phyloP scores from a whole-genome alignment of 129 eudicot genomes.

The Saussurea involucrata region DNA sequence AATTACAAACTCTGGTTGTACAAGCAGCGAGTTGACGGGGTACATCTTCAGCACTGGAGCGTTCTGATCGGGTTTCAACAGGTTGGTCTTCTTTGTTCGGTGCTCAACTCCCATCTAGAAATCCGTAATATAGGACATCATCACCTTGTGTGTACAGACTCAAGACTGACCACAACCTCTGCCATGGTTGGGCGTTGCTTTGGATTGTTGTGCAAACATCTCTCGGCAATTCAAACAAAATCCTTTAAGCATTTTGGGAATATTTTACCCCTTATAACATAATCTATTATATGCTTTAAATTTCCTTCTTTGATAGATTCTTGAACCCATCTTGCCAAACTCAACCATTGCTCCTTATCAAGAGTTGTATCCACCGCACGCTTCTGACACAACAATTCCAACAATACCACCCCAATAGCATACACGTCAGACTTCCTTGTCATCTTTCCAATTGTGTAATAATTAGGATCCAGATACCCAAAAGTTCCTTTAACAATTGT shows the following conservation, averaged over 20 bases:
- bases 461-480: constrained; percentile 30
- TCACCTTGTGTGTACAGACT: too few relatives aligned
- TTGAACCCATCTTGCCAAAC: constrained; percentile 25
- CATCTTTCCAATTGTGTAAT: constrained; percentile 14
- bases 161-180: constrained; percentile 36
- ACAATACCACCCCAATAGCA: constrained; percentile 42
- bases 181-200: constrained; percentile 44
- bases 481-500: constrained; percentile 32
- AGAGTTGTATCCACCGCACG: constrained; percentile 37
- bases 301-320: constrained; percentile 28
- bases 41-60: too few relatives aligned
- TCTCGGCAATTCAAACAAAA: constrained; percentile 18
- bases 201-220: constrained; percentile 29
- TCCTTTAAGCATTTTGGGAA: constrained; percentile 21
- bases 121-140: too few relatives aligned
- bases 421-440: constrained; percentile 39
- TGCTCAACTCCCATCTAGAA: too few relatives aligned
- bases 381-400: constrained; percentile 40
- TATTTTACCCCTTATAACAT: constrained; percentile 18
- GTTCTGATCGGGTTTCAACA: too few relatives aligned
- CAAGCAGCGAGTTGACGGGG: too few relatives aligned
- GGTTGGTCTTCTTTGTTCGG: too few relatives aligned
- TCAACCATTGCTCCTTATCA: constrained; percentile 22
- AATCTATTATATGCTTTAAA: constrained; percentile 26
- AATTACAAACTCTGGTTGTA: too few relatives aligned